Percentiles rank a stretch among this genome's conserved stretches.
Conservation (phyloP, 2,329 filamentous ascomycete species). For the Cladosporium oxysporum region DNA sequence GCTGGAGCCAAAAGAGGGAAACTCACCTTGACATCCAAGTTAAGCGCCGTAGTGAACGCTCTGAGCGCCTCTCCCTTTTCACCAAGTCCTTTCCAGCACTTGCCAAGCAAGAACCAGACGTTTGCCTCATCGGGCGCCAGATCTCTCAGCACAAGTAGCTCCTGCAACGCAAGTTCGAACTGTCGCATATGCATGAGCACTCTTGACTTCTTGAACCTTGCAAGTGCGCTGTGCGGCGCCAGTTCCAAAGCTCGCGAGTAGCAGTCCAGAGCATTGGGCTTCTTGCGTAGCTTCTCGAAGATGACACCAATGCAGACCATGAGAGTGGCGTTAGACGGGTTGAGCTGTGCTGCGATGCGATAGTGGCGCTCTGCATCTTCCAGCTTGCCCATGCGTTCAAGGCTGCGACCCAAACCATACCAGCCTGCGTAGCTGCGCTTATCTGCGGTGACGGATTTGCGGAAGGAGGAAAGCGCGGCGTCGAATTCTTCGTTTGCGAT, state of each 20-base stretch:
- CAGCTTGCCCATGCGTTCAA: slow-evolving; percentile 51
- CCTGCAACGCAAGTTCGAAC: slow-evolving; percentile 71
- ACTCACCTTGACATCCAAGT: slow-evolving; percentile 90
- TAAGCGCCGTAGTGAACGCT: slow-evolving; percentile 92
- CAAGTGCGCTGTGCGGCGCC: slow-evolving; percentile 77
- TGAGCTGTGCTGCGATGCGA: slow-evolving; percentile 81
- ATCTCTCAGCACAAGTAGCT: slow-evolving; percentile 86
- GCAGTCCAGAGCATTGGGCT: slow-evolving; percentile 73
- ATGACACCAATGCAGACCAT: slow-evolving; percentile 88
- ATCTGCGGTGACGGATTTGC: slow-evolving; percentile 82
- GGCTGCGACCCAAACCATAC: slow-evolving; percentile 78
- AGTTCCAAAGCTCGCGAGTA: slow-evolving; percentile 82
- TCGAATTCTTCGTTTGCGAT: slow-evolving; percentile 96
- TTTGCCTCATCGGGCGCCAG: slow-evolving; percentile 92
- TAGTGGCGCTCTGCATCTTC: slow-evolving; percentile 92
- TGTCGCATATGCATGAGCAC: slow-evolving; percentile 75
- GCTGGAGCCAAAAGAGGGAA: neutral
- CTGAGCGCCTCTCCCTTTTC: slow-evolving; percentile 75
- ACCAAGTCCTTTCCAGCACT: slow-evolving; percentile 63
- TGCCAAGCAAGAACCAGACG: slow-evolving; percentile 91
- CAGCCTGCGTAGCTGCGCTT: slow-evolving; percentile 96
- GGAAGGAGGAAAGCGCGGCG: slow-evolving; percentile 85
- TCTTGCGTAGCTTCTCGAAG: slow-evolving; percentile 84
- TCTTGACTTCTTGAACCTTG: slow-evolving; percentile 89
- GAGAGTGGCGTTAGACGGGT: slow-evolving; percentile 89